Conservation (phyloP, 371 early-diverging fungal species). For the Lichtheimia ornata region DNA sequence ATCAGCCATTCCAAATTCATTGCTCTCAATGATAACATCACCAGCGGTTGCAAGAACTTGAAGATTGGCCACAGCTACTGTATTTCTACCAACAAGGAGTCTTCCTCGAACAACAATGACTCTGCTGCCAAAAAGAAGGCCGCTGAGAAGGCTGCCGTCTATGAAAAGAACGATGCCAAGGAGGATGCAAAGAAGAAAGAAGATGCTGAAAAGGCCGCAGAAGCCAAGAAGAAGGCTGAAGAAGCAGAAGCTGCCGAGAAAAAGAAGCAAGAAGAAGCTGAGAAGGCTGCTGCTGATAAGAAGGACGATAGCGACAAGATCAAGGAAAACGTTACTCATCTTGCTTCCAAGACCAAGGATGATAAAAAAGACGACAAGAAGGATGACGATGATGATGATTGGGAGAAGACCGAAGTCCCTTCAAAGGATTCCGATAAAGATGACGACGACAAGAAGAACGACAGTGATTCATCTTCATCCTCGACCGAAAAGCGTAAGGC, state of each 20-base stretch:
- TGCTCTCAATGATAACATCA: conserved; percentile 19
- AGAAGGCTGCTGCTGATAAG: background rate
- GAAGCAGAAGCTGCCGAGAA: conserved; percentile 2
- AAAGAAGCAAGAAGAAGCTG: conserved; percentile 4
- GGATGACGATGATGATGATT: conserved; percentile 12
- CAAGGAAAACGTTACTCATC: conserved; percentile 4
- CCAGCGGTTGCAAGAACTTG: conserved; percentile 26
- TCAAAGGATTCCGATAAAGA: conserved; percentile 5
- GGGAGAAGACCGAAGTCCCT: conserved; percentile 3
- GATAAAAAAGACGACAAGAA: conserved; percentile 3
- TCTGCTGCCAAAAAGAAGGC: conserved; percentile 1
- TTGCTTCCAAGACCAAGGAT: conserved; percentile 7
- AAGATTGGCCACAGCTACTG: conserved; percentile 25
- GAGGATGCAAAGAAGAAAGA: background rate
- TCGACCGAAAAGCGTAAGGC: conserved; percentile 17
- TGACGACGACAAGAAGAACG: conserved; percentile 10
- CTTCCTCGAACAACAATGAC: background rate
- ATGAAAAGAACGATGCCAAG: background rate
- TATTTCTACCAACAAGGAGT: background rate
- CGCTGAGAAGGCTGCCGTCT: background rate
- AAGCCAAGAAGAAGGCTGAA: background rate
- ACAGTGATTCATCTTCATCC: background rate
- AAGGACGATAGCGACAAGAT: conserved; percentile 2
- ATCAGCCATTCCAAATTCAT: conserved; percentile 17
- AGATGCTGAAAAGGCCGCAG: background rate